Evolutionary conservation across 2,329 filamentous ascomycete genomes (phyloP).

Genomic region (Pseudocercospora pini-densiflorae): DNA sequence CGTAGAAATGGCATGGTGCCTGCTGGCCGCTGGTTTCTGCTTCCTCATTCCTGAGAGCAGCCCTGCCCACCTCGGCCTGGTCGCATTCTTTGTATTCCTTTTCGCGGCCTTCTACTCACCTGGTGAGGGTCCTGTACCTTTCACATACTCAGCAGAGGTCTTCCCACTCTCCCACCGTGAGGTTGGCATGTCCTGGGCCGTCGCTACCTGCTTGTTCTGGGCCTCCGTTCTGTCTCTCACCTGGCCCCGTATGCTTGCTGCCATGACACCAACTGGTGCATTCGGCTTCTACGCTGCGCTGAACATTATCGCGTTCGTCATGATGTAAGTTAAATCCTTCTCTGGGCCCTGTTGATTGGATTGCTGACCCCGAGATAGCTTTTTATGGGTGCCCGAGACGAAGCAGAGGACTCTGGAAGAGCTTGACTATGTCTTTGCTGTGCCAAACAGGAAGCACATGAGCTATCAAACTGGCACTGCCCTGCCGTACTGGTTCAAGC

Average conservation of each 20-base stretch:
- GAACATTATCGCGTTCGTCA: conserved; percentile 63
- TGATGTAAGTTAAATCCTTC: conserved; percentile 45
- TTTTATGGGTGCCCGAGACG: conserved; percentile 49
- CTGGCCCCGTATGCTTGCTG: conserved; percentile 53
- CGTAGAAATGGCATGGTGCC: conserved; percentile 53
- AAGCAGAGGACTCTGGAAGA: conserved; percentile 53
- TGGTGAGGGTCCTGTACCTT: conserved; percentile 38
- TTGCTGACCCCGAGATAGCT: too few relatives aligned
- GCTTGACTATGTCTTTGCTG: conserved; percentile 52
- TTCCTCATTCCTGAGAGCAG: conserved; percentile 52
- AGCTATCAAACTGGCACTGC: conserved; percentile 8
- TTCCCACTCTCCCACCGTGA: conserved; percentile 40
- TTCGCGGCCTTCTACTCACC: conserved; percentile 34
- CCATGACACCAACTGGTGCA: conserved; percentile 57
- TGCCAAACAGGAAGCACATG: conserved; percentile 12
- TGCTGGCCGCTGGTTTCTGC: conserved; percentile 56
- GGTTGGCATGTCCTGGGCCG: conserved; percentile 37
- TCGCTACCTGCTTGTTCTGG: conserved; percentile 46
- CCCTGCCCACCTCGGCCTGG: conserved; percentile 38
- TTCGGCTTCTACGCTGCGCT: conserved; percentile 65
- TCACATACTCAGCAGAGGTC: conserved; percentile 41
- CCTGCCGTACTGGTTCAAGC: conserved; percentile 15
- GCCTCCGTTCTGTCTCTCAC: conserved; percentile 56
- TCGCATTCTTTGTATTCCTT: conserved; percentile 38
- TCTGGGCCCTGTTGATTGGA: too few relatives aligned